phyloP scores from a whole-genome alignment of 2,329 filamentous ascomycete species.

The Zymoseptoria passerinii region DNA sequence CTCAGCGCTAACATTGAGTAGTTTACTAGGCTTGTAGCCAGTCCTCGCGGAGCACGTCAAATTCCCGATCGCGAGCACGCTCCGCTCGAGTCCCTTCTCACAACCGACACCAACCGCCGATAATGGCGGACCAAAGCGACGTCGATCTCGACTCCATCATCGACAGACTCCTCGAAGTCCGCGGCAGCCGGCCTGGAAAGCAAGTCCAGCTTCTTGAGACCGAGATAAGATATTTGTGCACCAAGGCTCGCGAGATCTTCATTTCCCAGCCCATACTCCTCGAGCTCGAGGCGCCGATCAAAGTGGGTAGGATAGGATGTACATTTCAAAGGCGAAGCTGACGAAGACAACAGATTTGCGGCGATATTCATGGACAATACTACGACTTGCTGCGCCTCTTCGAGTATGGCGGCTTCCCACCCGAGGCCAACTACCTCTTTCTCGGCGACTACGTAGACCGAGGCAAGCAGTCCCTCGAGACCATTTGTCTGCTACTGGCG shows the following conservation, averaged over 20 bases:
- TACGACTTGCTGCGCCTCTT: constrained; percentile 95
- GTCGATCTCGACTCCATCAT: constrained; percentile 99
- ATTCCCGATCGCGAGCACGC: constrained; percentile 16
- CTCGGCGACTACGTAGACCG: constrained; percentile 97
- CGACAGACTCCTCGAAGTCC: constrained; percentile 92
- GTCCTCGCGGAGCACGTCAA: constrained; percentile 7
- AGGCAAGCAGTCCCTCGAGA: constrained; percentile 98
- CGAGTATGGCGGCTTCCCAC: constrained; percentile 96
- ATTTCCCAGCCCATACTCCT: constrained; percentile 97
- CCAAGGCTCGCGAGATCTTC: constrained; percentile 98
- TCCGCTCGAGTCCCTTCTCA: constrained; percentile 6
- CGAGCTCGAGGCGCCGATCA: constrained; percentile 96
- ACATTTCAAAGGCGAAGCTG: constrained; percentile 2
- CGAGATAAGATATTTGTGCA: constrained; percentile 95
- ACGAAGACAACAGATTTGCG: constrained; percentile 68
- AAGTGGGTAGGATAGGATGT: constrained; percentile 54
- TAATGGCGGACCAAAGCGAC: constrained; percentile 73
- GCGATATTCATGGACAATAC: constrained; percentile 98
- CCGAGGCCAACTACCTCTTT: constrained; percentile 98
- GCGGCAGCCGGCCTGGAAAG: constrained; percentile 95
- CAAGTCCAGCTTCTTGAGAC: constrained; percentile 95
- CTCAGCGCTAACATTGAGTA: constrained; percentile 9
- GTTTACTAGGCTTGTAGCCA: constrained; percentile 12
- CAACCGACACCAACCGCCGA: constrained; percentile 20
- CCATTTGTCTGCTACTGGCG: constrained; percentile 88